Evolutionary conservation across 1,139 yeast species (phyloP), one percentile per base, ranked within the genome.

Genomic region (Pneumocystis oryctolagi): DNA sequence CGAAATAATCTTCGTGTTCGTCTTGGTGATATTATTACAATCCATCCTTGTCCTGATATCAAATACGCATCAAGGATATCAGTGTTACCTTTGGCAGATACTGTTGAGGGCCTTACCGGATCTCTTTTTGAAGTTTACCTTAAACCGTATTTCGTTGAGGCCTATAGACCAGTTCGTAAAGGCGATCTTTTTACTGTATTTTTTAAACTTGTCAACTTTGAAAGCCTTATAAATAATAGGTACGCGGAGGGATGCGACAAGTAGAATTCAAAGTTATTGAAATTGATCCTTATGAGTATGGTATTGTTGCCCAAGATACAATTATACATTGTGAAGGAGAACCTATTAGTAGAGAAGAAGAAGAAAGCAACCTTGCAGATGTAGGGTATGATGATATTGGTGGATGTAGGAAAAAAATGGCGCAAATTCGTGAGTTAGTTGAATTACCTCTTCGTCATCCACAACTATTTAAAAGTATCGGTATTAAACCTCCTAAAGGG

Each of bases 301-400:
- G 97, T 67, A 95, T 92, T 72, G 99, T 92, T 60, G 96, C 98
- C 35, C 98, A 94, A 77, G 98, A 92, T 73, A 94, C 99, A 58
- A 84, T 92, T 69, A 94, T 92, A 72, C 98, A 92, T 77, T 90
- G 96, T 73, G 99, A 94, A 76, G 99, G 98, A 72, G 99, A 94
- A 71, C 97, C 99, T 71, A 90, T 92, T 76, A 89, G 88, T 77
- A 87, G 99, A 75, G 99, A 92, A 78, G 99, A 92, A 73, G 99
- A 94, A 77, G 99, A 92, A 77, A 89, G 89, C 75, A 89, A 84
- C 74, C 81, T 92, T 76, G 89, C 87, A 71, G 98, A 92, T 69
- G 97, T 92, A 66, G 99, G 99, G 70, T 92, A 92, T 75, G 99
- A 92, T 74, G 98, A 92, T 73, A 92, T 92, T 75, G 99, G 99